Evolutionary conservation across 2,329 filamentous ascomycete genomes (phyloP), one percentile per base, ranked within the genome.

Genomic region (Hymenoscyphus fructigenus): DNA sequence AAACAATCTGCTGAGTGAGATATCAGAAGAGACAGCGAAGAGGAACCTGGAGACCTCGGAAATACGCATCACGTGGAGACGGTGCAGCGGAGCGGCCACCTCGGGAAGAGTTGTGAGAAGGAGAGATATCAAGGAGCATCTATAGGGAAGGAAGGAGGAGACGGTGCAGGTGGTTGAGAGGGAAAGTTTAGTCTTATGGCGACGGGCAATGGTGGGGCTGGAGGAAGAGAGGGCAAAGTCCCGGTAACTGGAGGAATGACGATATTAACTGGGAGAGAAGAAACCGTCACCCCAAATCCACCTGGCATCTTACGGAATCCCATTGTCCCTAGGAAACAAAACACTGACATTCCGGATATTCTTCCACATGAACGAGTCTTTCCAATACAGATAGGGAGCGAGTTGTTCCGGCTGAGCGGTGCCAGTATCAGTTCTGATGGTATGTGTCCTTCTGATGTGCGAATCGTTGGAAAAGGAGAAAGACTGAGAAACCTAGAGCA

Each of bases 381-480:
- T 71, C 84, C 88, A 0, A 89, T 91, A 64, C 88, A 91, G 74
- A 88, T 91, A 65, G 88, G 88, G 3, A 87, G 85, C 3, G 84
- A 88, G 72, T 75, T 90, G n/a, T 91, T 91, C 76, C 81, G 85
- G 65, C 77, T 91, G 57, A 90, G 88, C 10, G 88, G 88, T 36
- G 88, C 88, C 14, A 90, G 87, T 59, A 86, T 91, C 65, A 87
- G 86, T 63, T 90, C 87, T 68, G 88, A 91, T 85, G 88, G 88
- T 90, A 78, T 80, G 85, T 80, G 62, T 66, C 61, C 53, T 38
- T 50, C 32, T 29, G n/a, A 28, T 47, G 23, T 59, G 47, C 41
- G 29, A 29, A 4, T 59, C 57, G 41, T 10, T 53, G 26, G 10
- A 44, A 6, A 50, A 17, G 41, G 44, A 64, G 36, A 10, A 64